Evolutionary conservation across 1,284 basidiomycete genomes (phyloP).

Genomic region (Singerocomus inundabilis): DNA sequence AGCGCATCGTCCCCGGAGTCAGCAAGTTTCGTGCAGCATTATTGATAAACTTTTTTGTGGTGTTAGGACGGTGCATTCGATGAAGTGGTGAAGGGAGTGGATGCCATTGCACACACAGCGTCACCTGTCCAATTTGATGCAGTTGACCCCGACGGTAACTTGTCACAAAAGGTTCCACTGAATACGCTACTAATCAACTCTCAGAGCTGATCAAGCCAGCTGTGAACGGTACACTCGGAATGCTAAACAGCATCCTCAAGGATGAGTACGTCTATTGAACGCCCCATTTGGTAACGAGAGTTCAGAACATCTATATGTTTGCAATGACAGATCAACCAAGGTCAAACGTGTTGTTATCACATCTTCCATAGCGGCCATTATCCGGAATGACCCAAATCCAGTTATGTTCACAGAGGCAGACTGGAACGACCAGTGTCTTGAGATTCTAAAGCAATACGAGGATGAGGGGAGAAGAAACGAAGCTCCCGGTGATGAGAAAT

Average conservation of each 20-base stretch:
- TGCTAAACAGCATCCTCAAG: conserved; percentile 54
- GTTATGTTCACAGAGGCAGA: conserved; percentile 44
- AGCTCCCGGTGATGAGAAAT: conserved; percentile 45
- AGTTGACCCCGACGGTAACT: conserved; percentile 39
- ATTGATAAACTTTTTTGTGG: not conserved
- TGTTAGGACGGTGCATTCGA: conserved; percentile 58
- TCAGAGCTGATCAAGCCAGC: conserved; percentile 61
- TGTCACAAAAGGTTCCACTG: not conserved
- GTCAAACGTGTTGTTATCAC: conserved; percentile 71
- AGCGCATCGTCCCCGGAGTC: not conserved
- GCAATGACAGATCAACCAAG: conserved; percentile 29
- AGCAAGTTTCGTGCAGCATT: too few species aligned
- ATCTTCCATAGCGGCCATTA: conserved; percentile 51
- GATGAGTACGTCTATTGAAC: conserved; percentile 38
- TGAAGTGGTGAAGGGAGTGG: conserved; percentile 61
- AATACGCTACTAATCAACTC: not conserved
- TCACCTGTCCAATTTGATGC: conserved; percentile 44
- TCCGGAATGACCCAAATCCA: conserved; percentile 31
- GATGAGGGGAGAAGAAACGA: conserved; percentile 46
- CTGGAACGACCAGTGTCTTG: conserved; percentile 65
- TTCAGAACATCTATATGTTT: not conserved
- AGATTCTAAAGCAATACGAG: conserved; percentile 52
- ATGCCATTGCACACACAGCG: conserved; percentile 55
- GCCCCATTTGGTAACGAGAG: not conserved
- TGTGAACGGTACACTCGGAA: conserved; percentile 57